Evolutionary conservation across 352 stramenopile species (phyloP).

Genomic region (Globisporangium rhizosaccharum): DNA sequence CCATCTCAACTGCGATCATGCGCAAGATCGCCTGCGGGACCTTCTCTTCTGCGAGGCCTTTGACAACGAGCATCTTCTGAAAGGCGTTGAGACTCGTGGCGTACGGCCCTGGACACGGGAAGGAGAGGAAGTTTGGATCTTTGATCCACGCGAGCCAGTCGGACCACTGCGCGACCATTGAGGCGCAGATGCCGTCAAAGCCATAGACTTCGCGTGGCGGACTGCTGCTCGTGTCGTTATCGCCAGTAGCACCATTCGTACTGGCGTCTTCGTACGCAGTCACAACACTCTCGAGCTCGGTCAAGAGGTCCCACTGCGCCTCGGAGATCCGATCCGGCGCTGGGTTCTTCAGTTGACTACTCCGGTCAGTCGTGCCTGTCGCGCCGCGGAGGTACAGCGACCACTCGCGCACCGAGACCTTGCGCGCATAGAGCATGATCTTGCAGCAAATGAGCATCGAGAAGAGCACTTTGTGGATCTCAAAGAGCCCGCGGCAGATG

Average conservation of each 20-base stretch:
- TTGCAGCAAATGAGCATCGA: slow-evolving; percentile 93
- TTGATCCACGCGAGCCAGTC: slow-evolving; percentile 62
- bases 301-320: slow-evolving; percentile 79
- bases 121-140: slow-evolving; percentile 32
- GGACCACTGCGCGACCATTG: slow-evolving; percentile 48
- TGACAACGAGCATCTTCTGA: slow-evolving; percentile 72
- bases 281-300: slow-evolving; percentile 61
- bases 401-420: slow-evolving; percentile 80
- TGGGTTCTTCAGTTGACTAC: slow-evolving; percentile 39
- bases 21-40: slow-evolving; percentile 77
- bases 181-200: slow-evolving; percentile 66
- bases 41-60: slow-evolving; percentile 86
- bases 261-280: slow-evolving; percentile 18
- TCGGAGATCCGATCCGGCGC: slow-evolving; percentile 63
- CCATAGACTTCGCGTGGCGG: slow-evolving; percentile 16
- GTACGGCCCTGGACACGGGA: slow-evolving; percentile 42
- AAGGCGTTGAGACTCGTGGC: slow-evolving; percentile 47
- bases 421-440: slow-evolving; percentile 82
- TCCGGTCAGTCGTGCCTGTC: slow-evolving; percentile 14
- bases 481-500: slow-evolving; percentile 93
- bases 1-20: slow-evolving; percentile 87
- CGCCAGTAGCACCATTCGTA: not conserved
- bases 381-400: slow-evolving; percentile 84
- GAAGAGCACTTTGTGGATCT: slow-evolving; percentile 92
- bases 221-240: not conserved